Evolutionary conservation across 306 rosid species (phyloP), one percentile per base, ranked within the genome.

Genomic region (Inga laurina): DNA sequence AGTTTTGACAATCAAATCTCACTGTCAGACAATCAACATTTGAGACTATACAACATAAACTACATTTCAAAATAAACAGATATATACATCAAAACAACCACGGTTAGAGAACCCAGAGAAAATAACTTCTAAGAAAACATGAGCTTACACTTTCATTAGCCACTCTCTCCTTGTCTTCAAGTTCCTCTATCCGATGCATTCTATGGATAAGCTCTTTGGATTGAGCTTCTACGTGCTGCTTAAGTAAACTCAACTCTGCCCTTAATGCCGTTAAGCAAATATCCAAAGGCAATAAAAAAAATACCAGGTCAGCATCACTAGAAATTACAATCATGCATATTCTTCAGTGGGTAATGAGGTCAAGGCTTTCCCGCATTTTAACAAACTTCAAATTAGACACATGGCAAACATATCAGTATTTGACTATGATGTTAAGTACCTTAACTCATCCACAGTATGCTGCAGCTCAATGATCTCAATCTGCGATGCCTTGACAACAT

Each of bases 221-320:
- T 84, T 91, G 97, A 69, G 90, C 92, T 85, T 92, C 98, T 49
- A 97, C 69, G 73, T 90, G 98, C 90, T 91, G 97, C 91, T 94
- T 97, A 86, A 92, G 97, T 91, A 92, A 88, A 87, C 91, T 88
- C 61, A 88, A 83, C 95, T 97, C 98, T 89, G 97, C 97, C 98
- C 99, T 97, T 91, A 74, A 96, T 86, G 81, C 69, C 79, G 90
- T 82, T 83, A 90, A 86, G 87, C 85, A 85, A 57, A 87, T 71
- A 85, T 57, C 89, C 86, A 82, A 71, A 76, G 80, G 2, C 35
- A 64, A 64, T 13, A 67, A 79, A 57, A 82, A 39, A 52, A 54
- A 54, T 35, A 85, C 13, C 54, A 80, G 67, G 88, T 93, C 94
- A 89, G 91, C 84, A 72, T 64, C 81, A 71, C 79, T 75, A 27